Base-by-base conservation (phyloP, 257 asterid genomes). In the Ajuga chamaepitys region DNA sequence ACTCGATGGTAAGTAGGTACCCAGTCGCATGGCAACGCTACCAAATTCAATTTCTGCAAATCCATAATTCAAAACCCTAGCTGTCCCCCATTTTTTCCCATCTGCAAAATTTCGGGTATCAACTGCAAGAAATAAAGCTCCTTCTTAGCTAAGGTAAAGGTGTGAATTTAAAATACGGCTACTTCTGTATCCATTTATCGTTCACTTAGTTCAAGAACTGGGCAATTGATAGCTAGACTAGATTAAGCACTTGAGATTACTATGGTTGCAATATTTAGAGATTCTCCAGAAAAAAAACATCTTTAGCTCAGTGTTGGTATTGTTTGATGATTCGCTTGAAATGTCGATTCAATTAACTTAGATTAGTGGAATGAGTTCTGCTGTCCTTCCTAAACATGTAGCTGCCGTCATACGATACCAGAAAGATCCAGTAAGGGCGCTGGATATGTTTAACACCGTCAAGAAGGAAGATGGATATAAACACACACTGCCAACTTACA, bases 351-450 rank as follows among this genome's bases (percentile, higher is more conserved):
- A 62, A 14, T 53, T 56, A 22, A 35, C 9, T 48, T 48, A 70
- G 10, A 16, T n/a, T 56, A 55, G 64, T 67, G 87, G 82, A 50
- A 89, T 93, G 96, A 82, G 76, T 78, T 63, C 67, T 62, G 70
- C 83, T 66, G 77, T 93, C 57, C 94, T 89, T 13, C 86, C 96
- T 34, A 88, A 87, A 63, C 99, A 93, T 82, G 96, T 89, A 58
- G 85, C 90, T 30, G 87, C 95, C 8, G 95, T 93, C 7, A 72
- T 93, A 53, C 81, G 81, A 66, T 74, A 71, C 69, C 95, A 93
- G 70, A 85, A 74, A 78, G 85, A 82, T 57, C 99, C 99, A 20
- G 44, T 84, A 9, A 93, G 83, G 81, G 99, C 99, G 46, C 85
- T 93, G 52, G 88, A 89, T 74, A 85, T 89, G 83, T 93, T 93